Evolutionary conservation across 116 monocot species (phyloP).

Genomic region (Iris pallida): DNA sequence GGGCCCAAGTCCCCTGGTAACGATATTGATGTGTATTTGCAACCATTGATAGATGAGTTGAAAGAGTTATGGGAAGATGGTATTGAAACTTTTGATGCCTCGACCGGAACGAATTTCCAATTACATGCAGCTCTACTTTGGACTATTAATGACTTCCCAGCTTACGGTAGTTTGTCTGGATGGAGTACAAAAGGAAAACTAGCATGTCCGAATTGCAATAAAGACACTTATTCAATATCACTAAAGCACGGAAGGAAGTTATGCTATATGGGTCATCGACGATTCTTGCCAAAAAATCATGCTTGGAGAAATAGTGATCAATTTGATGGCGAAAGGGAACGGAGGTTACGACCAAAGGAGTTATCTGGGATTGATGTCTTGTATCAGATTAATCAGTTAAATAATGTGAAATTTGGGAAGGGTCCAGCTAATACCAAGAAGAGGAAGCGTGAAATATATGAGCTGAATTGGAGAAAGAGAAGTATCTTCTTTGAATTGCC

Average conservation of each 20-base stretch:
- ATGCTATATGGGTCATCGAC: neutral
- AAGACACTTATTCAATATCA: neutral
- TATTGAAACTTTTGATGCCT: neutral
- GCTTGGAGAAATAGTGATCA: neutral
- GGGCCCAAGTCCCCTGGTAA: neutral
- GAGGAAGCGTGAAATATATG: neutral
- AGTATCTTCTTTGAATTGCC: neutral
- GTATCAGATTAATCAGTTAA: neutral
- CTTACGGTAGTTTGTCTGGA: neutral
- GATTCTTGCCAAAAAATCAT: neutral
- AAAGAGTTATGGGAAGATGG: neutral
- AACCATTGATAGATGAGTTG: conserved; percentile 8
- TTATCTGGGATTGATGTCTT: neutral
- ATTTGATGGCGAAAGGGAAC: neutral
- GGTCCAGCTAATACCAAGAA: neutral
- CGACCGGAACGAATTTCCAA: neutral
- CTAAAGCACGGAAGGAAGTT: neutral
- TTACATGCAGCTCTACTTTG: neutral
- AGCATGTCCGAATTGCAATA: neutral
- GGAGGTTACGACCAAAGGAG: neutral
- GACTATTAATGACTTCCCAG: conserved; percentile 3
- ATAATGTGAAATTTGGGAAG: neutral
- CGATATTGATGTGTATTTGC: conserved; percentile 13
- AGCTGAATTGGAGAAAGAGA: neutral
- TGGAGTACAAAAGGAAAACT: neutral